Conservation (phyloP, 306 rosid species). For the peach (Prunus persica) region DNA sequence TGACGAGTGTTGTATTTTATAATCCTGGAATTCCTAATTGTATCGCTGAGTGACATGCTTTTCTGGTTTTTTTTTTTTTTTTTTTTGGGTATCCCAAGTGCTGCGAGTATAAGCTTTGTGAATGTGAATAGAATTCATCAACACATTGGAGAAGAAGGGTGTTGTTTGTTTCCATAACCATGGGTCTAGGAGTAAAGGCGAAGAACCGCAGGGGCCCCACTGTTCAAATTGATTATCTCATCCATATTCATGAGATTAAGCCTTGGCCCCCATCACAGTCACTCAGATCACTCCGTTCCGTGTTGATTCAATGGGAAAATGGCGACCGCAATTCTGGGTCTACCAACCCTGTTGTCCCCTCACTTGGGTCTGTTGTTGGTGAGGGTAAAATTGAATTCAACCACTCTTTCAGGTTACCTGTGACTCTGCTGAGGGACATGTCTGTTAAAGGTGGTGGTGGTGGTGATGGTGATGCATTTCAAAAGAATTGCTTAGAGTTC, state of each 20-base stretch:
- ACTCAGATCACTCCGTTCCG: slow-evolving; percentile 65
- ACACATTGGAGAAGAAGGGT: slow-evolving; percentile 28
- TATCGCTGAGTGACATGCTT: background rate
- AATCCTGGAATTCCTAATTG: background rate
- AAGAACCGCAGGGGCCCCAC: slow-evolving; percentile 57
- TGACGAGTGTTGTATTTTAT: background rate
- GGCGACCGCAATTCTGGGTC: slow-evolving; percentile 80
- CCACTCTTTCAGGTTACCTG: slow-evolving; percentile 70
- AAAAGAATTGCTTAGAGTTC: slow-evolving; percentile 78
- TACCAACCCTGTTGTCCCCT: slow-evolving; percentile 66
- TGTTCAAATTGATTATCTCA: slow-evolving; percentile 53
- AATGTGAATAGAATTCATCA: slow-evolving; percentile 7
- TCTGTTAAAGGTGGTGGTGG: slow-evolving; percentile 45
- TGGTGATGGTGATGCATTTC: slow-evolving; percentile 57
- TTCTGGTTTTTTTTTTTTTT: slow-evolving; percentile 8
- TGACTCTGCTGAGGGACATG: slow-evolving; percentile 65
- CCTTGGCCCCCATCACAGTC: slow-evolving; percentile 98
- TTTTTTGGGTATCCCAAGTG: slow-evolving; percentile 7
- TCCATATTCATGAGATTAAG: slow-evolving; percentile 80
- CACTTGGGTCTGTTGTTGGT: slow-evolving; percentile 52
- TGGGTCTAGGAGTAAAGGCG: slow-evolving; percentile 70
- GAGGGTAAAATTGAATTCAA: slow-evolving; percentile 87
- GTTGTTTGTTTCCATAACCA: slow-evolving; percentile 24
- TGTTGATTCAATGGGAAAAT: slow-evolving; percentile 89
- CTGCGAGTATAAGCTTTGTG: slow-evolving; percentile 27